Percentiles rank a stretch among this genome's conserved stretches.
phyloP scores from a whole-genome alignment of 495 filamentous ascomycete species.

The Rostrohypoxylon terebratum region DNA sequence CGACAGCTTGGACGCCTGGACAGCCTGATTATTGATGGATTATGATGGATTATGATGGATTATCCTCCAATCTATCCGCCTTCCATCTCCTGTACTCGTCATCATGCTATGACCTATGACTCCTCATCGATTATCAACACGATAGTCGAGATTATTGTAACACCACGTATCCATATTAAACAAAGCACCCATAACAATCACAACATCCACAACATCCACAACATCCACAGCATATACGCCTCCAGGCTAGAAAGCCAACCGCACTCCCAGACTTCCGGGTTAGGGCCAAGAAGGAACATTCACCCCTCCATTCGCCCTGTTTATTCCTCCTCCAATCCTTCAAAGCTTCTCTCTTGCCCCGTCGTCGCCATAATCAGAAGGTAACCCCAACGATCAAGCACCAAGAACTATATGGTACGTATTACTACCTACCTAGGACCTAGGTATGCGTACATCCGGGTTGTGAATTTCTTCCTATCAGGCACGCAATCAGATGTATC shows the following conservation, averaged over 20 bases:
- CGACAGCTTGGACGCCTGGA: constrained; percentile 19
- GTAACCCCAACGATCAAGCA: constrained; percentile 19
- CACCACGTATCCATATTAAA: constrained; percentile 20
- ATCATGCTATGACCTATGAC: not conserved
- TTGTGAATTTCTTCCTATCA: constrained; percentile 44
- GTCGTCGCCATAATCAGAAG: constrained; percentile 41
- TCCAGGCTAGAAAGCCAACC: constrained; percentile 30
- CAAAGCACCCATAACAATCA: constrained; percentile 27
- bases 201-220: constrained; percentile 33
- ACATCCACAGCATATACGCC: constrained; percentile 37
- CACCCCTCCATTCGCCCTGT: constrained; percentile 35
- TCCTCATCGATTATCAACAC: constrained; percentile 14
- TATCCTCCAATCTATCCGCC: not conserved
- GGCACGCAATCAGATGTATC: constrained; percentile 31
- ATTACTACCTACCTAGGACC: too few relatives aligned
- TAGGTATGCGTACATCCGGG: constrained; percentile 29
- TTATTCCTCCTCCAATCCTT: constrained; percentile 17
- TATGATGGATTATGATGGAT: too few relatives aligned
- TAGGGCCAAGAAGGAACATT: constrained; percentile 44
- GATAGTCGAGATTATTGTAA: constrained; percentile 23
- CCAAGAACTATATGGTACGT: constrained; percentile 3
- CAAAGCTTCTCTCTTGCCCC: constrained; percentile 3
- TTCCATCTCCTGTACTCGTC: constrained; percentile 13
- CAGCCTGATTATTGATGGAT: not conserved
- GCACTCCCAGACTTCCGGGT: constrained; percentile 46